phyloP scores from a whole-genome alignment of 768 basidiomycete genomes.

The Collybia sordida region DNA sequence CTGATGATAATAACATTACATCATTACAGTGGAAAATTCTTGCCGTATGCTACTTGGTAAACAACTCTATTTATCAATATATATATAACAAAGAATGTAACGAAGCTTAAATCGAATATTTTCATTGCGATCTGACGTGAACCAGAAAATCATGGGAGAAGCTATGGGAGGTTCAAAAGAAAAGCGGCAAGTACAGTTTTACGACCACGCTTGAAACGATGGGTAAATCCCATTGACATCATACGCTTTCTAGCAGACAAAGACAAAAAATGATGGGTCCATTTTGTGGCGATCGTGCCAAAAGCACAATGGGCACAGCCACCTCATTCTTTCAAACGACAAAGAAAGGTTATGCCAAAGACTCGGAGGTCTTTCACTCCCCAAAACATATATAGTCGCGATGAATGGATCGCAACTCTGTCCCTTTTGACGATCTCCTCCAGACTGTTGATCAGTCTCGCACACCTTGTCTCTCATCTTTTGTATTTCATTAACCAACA shows the following conservation, averaged over 20 bases:
- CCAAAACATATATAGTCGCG: constrained; percentile 7
- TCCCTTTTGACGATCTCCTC: background rate
- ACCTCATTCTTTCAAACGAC: constrained; percentile 5
- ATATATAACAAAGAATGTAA: background rate
- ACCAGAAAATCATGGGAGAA: too few relatives aligned
- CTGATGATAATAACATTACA: constrained; percentile 4
- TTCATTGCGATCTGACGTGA: too few relatives aligned
- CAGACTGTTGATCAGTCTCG: constrained; percentile 20
- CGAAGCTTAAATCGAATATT: background rate
- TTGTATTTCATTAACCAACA: constrained; percentile 2
- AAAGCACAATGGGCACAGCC: constrained; percentile 1
- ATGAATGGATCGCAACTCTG: background rate
- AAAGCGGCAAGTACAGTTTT: too few relatives aligned
- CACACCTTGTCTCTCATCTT: background rate
- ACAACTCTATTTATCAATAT: constrained; percentile 2
- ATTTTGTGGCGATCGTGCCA: background rate
- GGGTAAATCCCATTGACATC: background rate
- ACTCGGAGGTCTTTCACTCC: constrained; percentile 1
- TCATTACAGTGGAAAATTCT: constrained; percentile 65
- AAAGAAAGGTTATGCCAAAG: constrained; percentile 11
- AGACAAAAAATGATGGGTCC: background rate
- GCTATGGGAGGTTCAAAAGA: too few relatives aligned
- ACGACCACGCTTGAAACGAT: too few relatives aligned
- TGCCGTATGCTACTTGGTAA: constrained; percentile 73
- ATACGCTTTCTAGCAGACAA: background rate